These are phyloP conservation scores for Ogataea pignaliae DNA, from an alignment of 805 yeast genomes.

Conservation along the genomic window DNA sequence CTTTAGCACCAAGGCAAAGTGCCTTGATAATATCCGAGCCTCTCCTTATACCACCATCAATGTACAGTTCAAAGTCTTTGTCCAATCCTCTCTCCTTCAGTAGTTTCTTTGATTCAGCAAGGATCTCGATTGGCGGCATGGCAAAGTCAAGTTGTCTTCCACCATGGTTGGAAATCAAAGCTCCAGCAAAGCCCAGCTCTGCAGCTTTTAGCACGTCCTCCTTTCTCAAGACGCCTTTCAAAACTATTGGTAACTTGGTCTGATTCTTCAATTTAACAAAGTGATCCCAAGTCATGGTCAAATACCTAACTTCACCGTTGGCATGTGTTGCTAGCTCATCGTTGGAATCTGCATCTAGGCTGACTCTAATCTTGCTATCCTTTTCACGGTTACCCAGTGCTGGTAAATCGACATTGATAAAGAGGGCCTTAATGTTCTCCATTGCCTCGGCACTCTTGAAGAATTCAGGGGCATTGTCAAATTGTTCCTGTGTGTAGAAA, in stretches of 20 bases:
- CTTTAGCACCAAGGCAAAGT: conserved; percentile 38
- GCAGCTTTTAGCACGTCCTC: conserved; percentile 60
- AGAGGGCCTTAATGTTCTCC: conserved; percentile 61
- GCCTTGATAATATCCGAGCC: conserved; percentile 41
- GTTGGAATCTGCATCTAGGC: conserved; percentile 37
- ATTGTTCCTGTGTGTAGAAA: conserved; percentile 59
- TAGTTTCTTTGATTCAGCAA: conserved; percentile 49
- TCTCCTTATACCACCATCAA: conserved; percentile 42
- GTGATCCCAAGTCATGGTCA: conserved; percentile 51
- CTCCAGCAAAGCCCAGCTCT: conserved; percentile 54
- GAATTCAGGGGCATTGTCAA: conserved; percentile 41
- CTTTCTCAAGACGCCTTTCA: conserved; percentile 61
- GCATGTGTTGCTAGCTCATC: conserved; percentile 10
- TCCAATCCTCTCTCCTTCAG: conserved; percentile 39
- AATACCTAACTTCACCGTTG: conserved; percentile 7
- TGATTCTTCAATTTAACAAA: conserved; percentile 43
- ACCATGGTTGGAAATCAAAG: conserved; percentile 68
- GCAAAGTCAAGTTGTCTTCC: conserved; percentile 67
- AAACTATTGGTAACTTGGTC: conserved; percentile 42
- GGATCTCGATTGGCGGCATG: conserved; percentile 55
- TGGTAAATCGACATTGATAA: conserved; percentile 86
- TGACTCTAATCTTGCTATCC: conserved; percentile 67
- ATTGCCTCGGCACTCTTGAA: conserved; percentile 17
- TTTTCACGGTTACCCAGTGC: conserved; percentile 83
- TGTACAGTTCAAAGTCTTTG: conserved; percentile 33